Conservation (phyloP, 1,284 basidiomycete genomes). For the Cutaneotrichosporon dermatis region DNA sequence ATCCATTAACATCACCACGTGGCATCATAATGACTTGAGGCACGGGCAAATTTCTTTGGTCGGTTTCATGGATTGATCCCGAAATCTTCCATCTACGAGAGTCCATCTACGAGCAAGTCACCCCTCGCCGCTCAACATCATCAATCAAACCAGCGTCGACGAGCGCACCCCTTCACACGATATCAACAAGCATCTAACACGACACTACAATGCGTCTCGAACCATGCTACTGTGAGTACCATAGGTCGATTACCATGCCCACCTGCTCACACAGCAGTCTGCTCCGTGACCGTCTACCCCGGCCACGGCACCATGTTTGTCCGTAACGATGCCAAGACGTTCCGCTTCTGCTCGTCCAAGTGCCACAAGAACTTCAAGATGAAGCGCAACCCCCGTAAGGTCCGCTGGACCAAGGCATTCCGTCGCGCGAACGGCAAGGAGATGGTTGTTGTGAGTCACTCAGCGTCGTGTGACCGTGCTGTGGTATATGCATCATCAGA, state of each 20-base stretch:
- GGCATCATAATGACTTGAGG: no score
- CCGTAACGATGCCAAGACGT: conserved; percentile 92
- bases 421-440: conserved; percentile 98
- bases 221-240: conserved; percentile 2
- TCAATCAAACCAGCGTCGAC: neutral
- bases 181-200: neutral
- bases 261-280: conserved; percentile 43
- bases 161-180: neutral
- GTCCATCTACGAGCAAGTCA: no score
- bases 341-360: conserved; percentile 96
- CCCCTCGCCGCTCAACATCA: neutral
- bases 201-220: conserved; percentile 1
- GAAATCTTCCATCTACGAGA: neutral
- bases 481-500: no score
- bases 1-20: neutral
- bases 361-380: conserved; percentile 99
- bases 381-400: conserved; percentile 99
- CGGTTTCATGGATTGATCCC: neutral
- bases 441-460: conserved; percentile 84
- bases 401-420: conserved; percentile 99
- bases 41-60: neutral
- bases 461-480: no score
- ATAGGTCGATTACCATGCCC: conserved; percentile 50
- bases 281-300: conserved; percentile 90
- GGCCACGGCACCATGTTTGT: conserved; percentile 95